A percentile compares a stretch with the other conserved stretches of the same genome.
Conservation (phyloP, 2,329 filamentous ascomycete genomes). For the Curvularia verruculosa region DNA sequence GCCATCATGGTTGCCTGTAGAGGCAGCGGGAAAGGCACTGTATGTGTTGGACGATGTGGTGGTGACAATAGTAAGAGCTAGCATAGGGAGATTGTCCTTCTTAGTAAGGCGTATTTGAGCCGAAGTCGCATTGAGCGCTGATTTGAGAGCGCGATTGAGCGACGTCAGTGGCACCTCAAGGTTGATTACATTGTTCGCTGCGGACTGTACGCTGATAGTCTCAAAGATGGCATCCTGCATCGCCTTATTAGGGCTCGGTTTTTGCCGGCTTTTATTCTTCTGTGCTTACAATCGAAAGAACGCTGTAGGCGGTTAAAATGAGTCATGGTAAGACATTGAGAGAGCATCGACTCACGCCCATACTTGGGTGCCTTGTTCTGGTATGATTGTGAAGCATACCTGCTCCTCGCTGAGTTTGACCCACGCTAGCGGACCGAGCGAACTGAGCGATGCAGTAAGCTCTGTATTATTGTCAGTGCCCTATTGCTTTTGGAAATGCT, state of each 20-base stretch:
- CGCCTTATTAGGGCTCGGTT: conserved; percentile 20
- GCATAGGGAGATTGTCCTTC: conserved; percentile 82
- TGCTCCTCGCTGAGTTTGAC: conserved; percentile 85
- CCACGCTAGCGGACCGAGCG: conserved; percentile 84
- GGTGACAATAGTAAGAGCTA: conserved; percentile 88
- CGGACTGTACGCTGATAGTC: conserved; percentile 85
- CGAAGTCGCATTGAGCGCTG: conserved; percentile 78
- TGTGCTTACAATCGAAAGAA: conserved; percentile 51
- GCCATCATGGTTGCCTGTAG: conserved; percentile 34
- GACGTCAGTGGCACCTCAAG: conserved; percentile 90
- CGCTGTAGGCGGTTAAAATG: conserved; percentile 42
- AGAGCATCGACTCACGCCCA: conserved; percentile 73
- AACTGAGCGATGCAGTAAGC: conserved; percentile 66
- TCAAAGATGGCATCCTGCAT: conserved; percentile 84
- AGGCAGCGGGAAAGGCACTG: conserved; percentile 42
- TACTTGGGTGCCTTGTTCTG: conserved; percentile 92
- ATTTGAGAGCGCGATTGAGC: conserved; percentile 89
- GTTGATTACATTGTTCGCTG: conserved; percentile 89
- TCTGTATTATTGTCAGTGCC: conserved; percentile 51
- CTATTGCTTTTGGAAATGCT: rapidly evolving
- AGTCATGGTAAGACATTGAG: conserved; percentile 12
- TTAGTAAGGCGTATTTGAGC: conserved; percentile 91
- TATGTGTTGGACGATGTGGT: conserved; percentile 62
- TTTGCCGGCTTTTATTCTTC: conserved; percentile 34
- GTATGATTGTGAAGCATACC: conserved; percentile 93